phyloP scores from a whole-genome alignment of 257 asterid species.

The Osmanthus fragrans region DNA sequence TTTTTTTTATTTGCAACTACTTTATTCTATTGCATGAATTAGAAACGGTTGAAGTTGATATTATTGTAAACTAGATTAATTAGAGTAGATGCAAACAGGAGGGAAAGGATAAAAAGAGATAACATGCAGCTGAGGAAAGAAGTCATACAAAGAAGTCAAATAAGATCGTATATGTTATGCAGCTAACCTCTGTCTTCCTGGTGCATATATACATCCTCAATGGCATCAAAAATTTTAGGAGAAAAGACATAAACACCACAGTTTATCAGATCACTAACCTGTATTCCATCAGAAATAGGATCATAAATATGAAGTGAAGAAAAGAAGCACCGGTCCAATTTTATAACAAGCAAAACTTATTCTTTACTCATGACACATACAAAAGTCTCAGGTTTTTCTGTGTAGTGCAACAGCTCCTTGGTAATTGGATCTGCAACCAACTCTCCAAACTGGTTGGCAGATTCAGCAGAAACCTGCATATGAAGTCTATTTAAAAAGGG shows the following conservation, averaged over 20 bases:
- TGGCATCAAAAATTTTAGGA: slow-evolving; percentile 60
- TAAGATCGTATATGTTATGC: background rate
- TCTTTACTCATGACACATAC: slow-evolving; percentile 45
- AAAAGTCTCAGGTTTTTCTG: slow-evolving; percentile 88
- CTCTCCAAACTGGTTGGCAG: slow-evolving; percentile 87
- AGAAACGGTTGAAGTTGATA: slow-evolving; percentile 12
- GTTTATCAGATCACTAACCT: slow-evolving; percentile 85
- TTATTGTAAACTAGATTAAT: background rate
- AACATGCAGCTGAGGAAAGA: background rate
- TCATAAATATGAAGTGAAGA: slow-evolving; percentile 19
- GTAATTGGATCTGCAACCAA: slow-evolving; percentile 79
- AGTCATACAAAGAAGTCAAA: slow-evolving; percentile 5
- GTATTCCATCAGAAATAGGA: slow-evolving; percentile 21
- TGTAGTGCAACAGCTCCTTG: slow-evolving; percentile 78
- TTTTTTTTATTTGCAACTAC: background rate
- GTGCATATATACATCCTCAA: slow-evolving; percentile 51
- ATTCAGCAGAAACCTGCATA: slow-evolving; percentile 76
- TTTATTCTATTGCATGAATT: slow-evolving; percentile 13
- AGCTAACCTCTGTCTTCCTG: slow-evolving; percentile 61
- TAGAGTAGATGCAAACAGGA: background rate
- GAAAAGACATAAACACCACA: slow-evolving; percentile 81
- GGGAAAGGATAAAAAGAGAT: background rate
- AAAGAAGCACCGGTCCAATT: slow-evolving; percentile 16
- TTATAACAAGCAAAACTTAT: background rate
- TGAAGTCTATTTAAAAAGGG: slow-evolving; percentile 6